Evolutionary conservation across 495 filamentous ascomycete species (phyloP), one percentile per base, ranked within the genome.

Genomic region (Aspergillus funiculosus): DNA sequence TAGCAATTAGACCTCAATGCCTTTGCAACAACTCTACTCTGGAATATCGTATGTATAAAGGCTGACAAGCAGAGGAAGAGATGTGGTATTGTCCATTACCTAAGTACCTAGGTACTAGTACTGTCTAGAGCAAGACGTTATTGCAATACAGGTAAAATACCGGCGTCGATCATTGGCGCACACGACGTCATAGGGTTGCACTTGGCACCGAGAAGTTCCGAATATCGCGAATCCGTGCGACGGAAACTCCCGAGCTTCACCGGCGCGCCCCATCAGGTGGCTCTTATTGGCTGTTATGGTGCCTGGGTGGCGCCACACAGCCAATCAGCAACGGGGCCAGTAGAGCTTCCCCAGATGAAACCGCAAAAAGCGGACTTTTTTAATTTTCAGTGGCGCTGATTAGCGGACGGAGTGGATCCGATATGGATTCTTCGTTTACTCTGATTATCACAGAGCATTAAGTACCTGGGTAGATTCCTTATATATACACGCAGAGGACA

Each of bases 141-240:
- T n/a, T n/a, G n/a, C n/a, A n/a, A n/a, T n/a, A n/a, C n/a, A n/a
- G n/a, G n/a, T n/a, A n/a, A n/a, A n/a, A n/a, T n/a, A n/a, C n/a
- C n/a, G n/a, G n/a, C n/a, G 46, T 48, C 46, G 37, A 41, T 41
- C 37, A 48, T 48, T 48, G 46, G 46, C 46, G 22, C 37, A 20
- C 8, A 8, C 14, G 10, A 57, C 64, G 62, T 69, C 66, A 69
- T 64, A 56, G 19, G 39, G 63, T 62, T 64, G 51, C 58, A 61
- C 43, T 38, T 32, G 26, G 5, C 29, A 38, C 56, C 56, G 47
- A 43, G 39, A 35, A 19, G 11, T 42, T 43, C 46, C 56, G 56
- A 53, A 48, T 53, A 18, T 26, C 14, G 19, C 5, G n/a, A n/a
- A n/a, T n/a, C n/a, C 31, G 14, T 13, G 27, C 28, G 15, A 27